Evolutionary conservation across 2,329 filamentous ascomycete species (phyloP), one percentile per base, ranked within the genome.

Genomic region (Neonectria coccinea): DNA sequence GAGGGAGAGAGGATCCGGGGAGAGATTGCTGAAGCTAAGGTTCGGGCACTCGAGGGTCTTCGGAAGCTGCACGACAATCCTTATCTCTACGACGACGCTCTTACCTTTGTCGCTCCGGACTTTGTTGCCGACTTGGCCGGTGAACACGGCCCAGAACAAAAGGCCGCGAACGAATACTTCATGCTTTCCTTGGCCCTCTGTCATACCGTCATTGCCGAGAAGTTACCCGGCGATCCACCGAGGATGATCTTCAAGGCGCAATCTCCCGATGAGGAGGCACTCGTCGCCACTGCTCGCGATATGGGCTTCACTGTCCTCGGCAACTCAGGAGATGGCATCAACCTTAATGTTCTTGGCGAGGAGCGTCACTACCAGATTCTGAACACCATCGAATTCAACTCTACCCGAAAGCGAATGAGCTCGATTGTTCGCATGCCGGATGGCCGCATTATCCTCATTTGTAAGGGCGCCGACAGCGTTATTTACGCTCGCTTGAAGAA

Each of bases 331-430:
- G 92, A 97, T 67, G 92, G 93, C 56, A 91, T 99, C 67, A 88
- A 92, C 56, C 76, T 99, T 59, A 97, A 97, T 69, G 86, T 97
- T 7, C 87, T 97, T 82, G 97, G 96, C 53, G 86, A 94, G 73
- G 94, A 98, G 71, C 87, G 89, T 51, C 89, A 91, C 66, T 99
- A 96, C 77, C 90, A 89, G 16, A 91, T 99, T 33, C 86, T 99
- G 52, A 98, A 97, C 79, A 97, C 92, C 1, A 90, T 99, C 41
- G 96, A 99, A 77, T 99, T 99, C 84, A 98, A 98, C 78, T 98
- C 95, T 0, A 94, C 91, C 47, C 88, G 96, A 74, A 99, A 99
- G 82, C 89, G 96, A 70, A 99, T 99, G 96, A 98, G 94, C 79
- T 93, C 94, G 2, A 97, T 99, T 70, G 90, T 99, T 55, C 88